Evolutionary conservation across 441 rosid genomes (phyloP), one percentile per base, ranked within the genome.

Genomic region (Erodium texanum): DNA sequence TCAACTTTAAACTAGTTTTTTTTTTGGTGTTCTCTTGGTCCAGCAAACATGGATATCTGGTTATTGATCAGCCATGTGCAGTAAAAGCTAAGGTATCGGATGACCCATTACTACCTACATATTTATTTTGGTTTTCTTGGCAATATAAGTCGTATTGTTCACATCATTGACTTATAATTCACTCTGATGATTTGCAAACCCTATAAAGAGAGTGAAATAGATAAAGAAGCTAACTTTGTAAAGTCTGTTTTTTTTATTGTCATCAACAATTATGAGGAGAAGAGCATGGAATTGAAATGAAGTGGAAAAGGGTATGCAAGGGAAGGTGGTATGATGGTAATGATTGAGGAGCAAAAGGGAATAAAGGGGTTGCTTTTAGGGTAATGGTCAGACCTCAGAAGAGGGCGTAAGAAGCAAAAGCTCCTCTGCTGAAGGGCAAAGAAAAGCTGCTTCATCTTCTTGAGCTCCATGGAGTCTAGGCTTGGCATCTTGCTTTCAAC

Each of bases 311-410:
- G 36, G 36, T n/a, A 32, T 32, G 38, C 19, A 70, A n/a, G n/a
- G 18, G 62, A n/a, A 41, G 71, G 6, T 32, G 36, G 74, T 64
- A n/a, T 32, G 71, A 32, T 32, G 36, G 74, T 64, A 75, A 71
- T 77, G 24, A 73, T 50, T 16, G 70, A 59, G 68, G 24, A 62
- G 71, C 81, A 79, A 69, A 69, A 82, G 79, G 81, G 85, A 84
- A 85, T 82, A 84, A 87, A 81, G 86, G 64, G 63, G 63, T 5
- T 68, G 10, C 66, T 85, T 82, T 79, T 78, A 64, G 73, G 69
- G 59, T 73, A 74, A 78, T 12, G 68, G 67, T 69, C 70, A 32
- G 1, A 77, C 69, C 71, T 2, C 9, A 14, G 52, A 10, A 45
- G 52, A 45, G 52, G 52, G 70, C 68, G 76, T 68, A 71, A 68